These are phyloP conservation scores for Parasarocladium wereldwijsianum DNA, from an alignment of 2,329 filamentous ascomycete genomes.

Conservation along the genomic window DNA sequence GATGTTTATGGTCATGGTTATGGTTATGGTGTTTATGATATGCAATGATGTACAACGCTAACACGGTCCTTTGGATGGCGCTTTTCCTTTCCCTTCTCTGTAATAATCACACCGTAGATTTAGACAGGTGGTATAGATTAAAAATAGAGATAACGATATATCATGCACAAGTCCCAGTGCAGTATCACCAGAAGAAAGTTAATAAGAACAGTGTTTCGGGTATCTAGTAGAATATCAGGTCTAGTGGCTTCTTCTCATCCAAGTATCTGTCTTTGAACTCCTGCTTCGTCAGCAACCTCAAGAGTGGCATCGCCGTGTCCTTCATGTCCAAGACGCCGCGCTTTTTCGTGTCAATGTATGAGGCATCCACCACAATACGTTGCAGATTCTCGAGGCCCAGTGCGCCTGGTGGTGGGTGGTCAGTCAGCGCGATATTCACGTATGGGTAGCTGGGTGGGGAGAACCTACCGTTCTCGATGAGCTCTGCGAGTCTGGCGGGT, in stretches of 20 bases:
- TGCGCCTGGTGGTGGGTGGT: slow-evolving; percentile 29
- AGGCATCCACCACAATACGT: slow-evolving; percentile 77
- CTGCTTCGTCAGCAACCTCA: slow-evolving; percentile 54
- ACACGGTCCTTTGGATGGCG: too few relatives aligned
- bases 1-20: too few relatives aligned
- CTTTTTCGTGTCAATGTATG: slow-evolving; percentile 90
- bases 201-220: too few relatives aligned
- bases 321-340: slow-evolving; percentile 89
- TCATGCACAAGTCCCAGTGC: too few relatives aligned
- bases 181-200: too few relatives aligned
- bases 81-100: too few relatives aligned
- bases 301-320: slow-evolving; percentile 71
- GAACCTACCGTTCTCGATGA: slow-evolving; percentile 64
- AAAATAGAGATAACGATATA: too few relatives aligned
- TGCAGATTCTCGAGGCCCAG: slow-evolving; percentile 58
- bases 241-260: slow-evolving; percentile 40
- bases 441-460: background rate
- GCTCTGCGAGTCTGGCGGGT: slow-evolving; percentile 64
- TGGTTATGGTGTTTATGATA: too few relatives aligned
- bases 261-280: slow-evolving; percentile 59
- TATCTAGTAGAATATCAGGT: slow-evolving; percentile 49
- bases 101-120: too few relatives aligned
- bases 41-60: too few relatives aligned
- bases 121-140: too few relatives aligned
- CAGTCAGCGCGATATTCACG: background rate